Base-by-base conservation (phyloP, 495 filamentous ascomycete genomes). In the Parmelia sp. region DNA sequence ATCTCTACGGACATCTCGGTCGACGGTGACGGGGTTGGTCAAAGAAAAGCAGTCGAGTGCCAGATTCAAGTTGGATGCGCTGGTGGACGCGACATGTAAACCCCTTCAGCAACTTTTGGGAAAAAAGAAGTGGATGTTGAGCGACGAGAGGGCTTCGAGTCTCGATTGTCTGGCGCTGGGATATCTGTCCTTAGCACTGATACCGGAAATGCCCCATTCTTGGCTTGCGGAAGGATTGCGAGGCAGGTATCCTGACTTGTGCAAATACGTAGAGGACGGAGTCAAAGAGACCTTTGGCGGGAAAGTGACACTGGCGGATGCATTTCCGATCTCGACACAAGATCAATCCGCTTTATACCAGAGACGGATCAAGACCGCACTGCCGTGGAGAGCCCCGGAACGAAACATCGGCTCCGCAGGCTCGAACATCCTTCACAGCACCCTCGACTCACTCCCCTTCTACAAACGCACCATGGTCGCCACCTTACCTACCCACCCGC, bases 111-210 rank as follows among this genome's bases (percentile, higher is more conserved):
- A 82, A 31, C 80, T 90, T 57, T 78, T 91, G 8, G 81, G 77
- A 11, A 65, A 74, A n/a, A 85, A 84, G 69, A 47, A 70, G 14
- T 86, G 79, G 68, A 53, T 71, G 29, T 75, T 92, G 2, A 75
- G 76, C 10, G 73, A 76, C 19, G 70, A 74, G 0, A 66, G 71
- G 4, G 79, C 84, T 7, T 81, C 83, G n/a, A 86, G 79, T 57
- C 73, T 91, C n/a, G 88, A 96, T 74, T 96, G 89, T 71, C 69
- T 96, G 33, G 86, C 83, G 2, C 79, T 88, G 63, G 94, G 85
- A 27, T 96, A 93, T 74, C 75, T 97, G 49, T 81, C 84, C 11
- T 73, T 97, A 49, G 88, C 89, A 74, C 74, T 90, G 4, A 78
- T 88, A 25, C 85, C 89, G 4, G 80, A 87, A 0, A 71, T 94